Evolutionary conservation across 257 asterid genomes (phyloP), one percentile per base, ranked within the genome.

Genomic region (Salvia rosmarinus): DNA sequence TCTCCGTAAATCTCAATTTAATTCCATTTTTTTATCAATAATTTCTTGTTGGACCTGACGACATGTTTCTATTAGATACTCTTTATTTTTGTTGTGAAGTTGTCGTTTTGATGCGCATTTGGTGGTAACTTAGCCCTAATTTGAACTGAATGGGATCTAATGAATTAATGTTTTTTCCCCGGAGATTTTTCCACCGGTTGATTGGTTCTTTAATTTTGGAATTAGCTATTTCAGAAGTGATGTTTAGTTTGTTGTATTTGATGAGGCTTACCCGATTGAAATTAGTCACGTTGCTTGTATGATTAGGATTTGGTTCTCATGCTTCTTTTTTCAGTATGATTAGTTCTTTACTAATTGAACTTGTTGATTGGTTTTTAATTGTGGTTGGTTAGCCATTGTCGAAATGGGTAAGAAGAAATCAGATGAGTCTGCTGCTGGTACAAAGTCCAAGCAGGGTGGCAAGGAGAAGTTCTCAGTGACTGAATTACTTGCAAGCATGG

Each of bases 401-500:
- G 16, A 66, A 8, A 87, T 89, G 96, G 96, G 91, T 7, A 89
- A 82, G 85, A 89, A 85, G 78, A 86, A 85, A 72, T 63, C 82
- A 6, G 92, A 86, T 19, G 92, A 89, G 19, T 71, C 63, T 73
- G 90, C 79, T 17, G 74, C 28, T 23, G 76, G 78, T 72, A 35
- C 77, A 13, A 88, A 89, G 78, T 69, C 80, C 9, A 89, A 89
- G 81, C 86, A 80, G 28, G 63, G 77, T 78, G 83, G 79, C 57
- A 89, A 89, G 73, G 88, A 83, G 77, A 85, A 83, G 71, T 46
- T 83, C 55, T 78, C 93, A 4, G 96, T 87, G 9, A 85, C 93
- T 74, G 88, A 84, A 9, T 68, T 89, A 80, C 91, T 89, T 40
- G 88, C 86, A 9, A 83, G 76, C 68, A 85, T 89, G 96, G 93